Conservation (phyloP, 106 monocot species). For the Phalaenopsis aphrodite region DNA sequence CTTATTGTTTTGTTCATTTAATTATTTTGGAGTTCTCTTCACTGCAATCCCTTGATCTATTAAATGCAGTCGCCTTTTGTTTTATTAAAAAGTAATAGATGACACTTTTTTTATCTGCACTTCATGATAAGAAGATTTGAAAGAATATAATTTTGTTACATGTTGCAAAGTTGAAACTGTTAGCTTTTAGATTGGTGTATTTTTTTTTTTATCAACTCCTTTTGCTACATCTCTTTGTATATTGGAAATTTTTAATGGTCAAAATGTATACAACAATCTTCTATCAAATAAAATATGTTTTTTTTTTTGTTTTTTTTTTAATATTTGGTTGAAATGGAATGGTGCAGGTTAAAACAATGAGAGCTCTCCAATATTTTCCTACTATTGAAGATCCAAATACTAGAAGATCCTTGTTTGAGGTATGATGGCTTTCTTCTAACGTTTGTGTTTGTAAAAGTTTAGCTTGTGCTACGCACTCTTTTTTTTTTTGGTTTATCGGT, state of each 20-base stretch:
- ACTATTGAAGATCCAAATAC: conserved; percentile 91
- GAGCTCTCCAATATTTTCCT: conserved; percentile 97
- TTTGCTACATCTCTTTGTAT: neutral
- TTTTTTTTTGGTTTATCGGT: conserved; percentile 8
- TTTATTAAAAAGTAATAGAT: neutral
- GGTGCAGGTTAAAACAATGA: conserved; percentile 96
- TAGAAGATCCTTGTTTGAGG: conserved; percentile 92
- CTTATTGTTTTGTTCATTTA: neutral
- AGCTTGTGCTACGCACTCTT: neutral
- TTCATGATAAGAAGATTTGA: neutral
- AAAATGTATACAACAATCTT: neutral
- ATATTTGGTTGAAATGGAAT: neutral
- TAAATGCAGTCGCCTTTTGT: neutral
- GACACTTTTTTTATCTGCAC: neutral
- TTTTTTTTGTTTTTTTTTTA: neutral
- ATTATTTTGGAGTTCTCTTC: neutral
- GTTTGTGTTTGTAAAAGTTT: neutral
- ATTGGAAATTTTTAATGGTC: neutral
- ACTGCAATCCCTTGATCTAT: neutral
- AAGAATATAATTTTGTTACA: conserved; percentile 1
- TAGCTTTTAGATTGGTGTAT: neutral
- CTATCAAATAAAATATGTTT: neutral
- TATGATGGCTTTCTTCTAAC: conserved; percentile 16
- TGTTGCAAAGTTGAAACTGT: neutral
- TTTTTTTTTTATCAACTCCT: neutral